A percentile compares a stretch with the other conserved stretches of the same genome.
Conservation (phyloP, 352 stramenopile genomes). For the Pythium aphanidermatum region DNA sequence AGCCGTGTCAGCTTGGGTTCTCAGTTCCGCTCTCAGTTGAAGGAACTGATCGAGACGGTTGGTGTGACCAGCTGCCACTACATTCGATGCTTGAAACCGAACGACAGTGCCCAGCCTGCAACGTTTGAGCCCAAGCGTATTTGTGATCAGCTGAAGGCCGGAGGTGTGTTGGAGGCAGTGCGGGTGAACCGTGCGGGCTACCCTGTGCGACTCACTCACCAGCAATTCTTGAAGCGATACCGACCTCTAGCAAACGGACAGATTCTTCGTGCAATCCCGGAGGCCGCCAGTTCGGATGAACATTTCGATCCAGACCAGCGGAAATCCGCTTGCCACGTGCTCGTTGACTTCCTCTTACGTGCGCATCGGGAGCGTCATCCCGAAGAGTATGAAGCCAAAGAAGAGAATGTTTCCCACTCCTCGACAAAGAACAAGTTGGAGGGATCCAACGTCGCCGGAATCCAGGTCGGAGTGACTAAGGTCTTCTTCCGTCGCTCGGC, state of each 20-base stretch:
- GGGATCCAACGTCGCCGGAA: constrained; percentile 38
- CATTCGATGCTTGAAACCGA: constrained; percentile 98
- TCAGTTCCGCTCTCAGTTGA: constrained; percentile 92
- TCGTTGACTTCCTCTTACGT: constrained; percentile 64
- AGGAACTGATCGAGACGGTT: constrained; percentile 91
- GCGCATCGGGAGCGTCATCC: constrained; percentile 67
- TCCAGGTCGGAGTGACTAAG: constrained; percentile 74
- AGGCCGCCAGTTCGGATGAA: constrained; percentile 39
- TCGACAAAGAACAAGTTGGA: constrained; percentile 37
- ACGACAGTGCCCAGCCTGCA: constrained; percentile 90
- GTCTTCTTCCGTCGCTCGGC: constrained; percentile 81
- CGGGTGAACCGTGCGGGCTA: constrained; percentile 97
- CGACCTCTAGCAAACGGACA: constrained; percentile 64
- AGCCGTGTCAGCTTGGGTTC: constrained; percentile 63
- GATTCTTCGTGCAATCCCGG: constrained; percentile 59
- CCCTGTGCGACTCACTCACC: constrained; percentile 93
- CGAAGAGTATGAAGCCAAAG: constrained; percentile 24
- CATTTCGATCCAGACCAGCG: constrained; percentile 46
- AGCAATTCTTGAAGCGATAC: constrained; percentile 90
- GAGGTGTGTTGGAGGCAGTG: constrained; percentile 98
- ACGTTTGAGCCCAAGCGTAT: constrained; percentile 87
- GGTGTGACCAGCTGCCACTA: constrained; percentile 95
- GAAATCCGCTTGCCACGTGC: constrained; percentile 41
- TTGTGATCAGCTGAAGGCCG: constrained; percentile 96
- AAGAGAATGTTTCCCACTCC: constrained; percentile 14